phyloP scores from a whole-genome alignment of 2,329 filamentous ascomycete genomes.

The Trichoderma aggressivum region DNA sequence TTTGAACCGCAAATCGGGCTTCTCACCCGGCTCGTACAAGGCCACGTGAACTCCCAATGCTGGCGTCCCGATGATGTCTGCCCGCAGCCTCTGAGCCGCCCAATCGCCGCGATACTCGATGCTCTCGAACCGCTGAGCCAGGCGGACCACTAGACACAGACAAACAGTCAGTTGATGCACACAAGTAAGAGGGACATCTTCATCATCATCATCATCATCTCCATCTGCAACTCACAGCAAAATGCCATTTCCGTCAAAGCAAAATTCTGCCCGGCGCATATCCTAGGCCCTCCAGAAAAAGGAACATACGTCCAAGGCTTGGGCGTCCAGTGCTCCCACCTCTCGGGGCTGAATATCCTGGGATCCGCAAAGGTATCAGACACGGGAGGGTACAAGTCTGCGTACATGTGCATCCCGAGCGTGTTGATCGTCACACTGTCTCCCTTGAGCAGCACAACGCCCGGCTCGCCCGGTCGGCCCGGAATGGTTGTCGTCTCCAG shows the following conservation, averaged over 20 bases:
- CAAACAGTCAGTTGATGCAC: background rate
- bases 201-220: background rate
- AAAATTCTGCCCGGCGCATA: constrained; percentile 58
- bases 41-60: constrained; percentile 39
- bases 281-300: constrained; percentile 50
- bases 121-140: constrained; percentile 58
- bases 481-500: constrained; percentile 22
- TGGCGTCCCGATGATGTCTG: constrained; percentile 42
- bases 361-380: constrained; percentile 37
- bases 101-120: constrained; percentile 47
- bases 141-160: constrained; percentile 35
- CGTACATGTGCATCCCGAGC: constrained; percentile 49
- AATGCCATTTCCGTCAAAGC: constrained; percentile 57
- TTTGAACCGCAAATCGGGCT: background rate
- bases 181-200: background rate
- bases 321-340: constrained; percentile 51
- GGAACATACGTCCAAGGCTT: constrained; percentile 54
- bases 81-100: constrained; percentile 39
- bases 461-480: constrained; percentile 27
- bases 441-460: constrained; percentile 44
- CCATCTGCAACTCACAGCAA: constrained; percentile 35
- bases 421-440: constrained; percentile 49
- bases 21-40: constrained; percentile 29
- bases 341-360: constrained; percentile 46
- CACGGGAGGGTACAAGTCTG: constrained; percentile 45